Evolutionary conservation across 805 yeast genomes (phyloP), one percentile per base, ranked within the genome.

Genomic region (Saturnispora besseyi): DNA sequence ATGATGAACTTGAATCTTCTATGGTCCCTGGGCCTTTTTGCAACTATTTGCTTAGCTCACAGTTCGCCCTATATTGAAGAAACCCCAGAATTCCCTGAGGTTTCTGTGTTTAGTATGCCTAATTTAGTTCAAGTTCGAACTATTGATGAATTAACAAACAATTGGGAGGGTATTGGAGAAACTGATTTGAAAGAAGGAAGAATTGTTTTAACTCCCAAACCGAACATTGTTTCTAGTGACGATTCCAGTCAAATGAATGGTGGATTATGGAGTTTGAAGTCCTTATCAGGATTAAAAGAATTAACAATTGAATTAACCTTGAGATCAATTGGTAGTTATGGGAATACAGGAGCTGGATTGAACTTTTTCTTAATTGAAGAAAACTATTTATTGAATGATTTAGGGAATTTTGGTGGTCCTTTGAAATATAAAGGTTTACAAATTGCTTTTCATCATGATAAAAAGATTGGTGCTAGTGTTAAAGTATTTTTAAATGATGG

Each of bases 401-500:
- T 68, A 13, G 50, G 59, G 1, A 65, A 70, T 50, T 80, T 66
- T 58, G 78, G 77, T 42, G 87, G 87, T 3, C 85, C 87, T 2
- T 54, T 67, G 0, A 59, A 61, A 11, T 85, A 69, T 57, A 82
- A 79, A 56, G 95, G 95, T 22, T 66, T 85, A 45, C 83, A 81
- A 52, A 62, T 85, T 8, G 63, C 83, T 44, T 85, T 82, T 59
- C 72, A 73, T 41, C 68, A 74, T 47, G 73, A 75, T 21, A 62
- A 62, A 4, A 54, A 65, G 24, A 65, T 73, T 18, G 75, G 78
- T 4, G 66, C 76, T 3, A 77, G 82, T 0, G 58, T 85, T 46
- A 77, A 78, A 59, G 78, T 81, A 1, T 81, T 72, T 53, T 67
- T 77, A 51, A 79, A 76, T 57, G 91, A 84, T 62, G 85, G 85